Evolutionary conservation across 108 stramenopile genomes (phyloP), one percentile per base, ranked within the genome.

Genomic region (Nitzschia sp.): DNA sequence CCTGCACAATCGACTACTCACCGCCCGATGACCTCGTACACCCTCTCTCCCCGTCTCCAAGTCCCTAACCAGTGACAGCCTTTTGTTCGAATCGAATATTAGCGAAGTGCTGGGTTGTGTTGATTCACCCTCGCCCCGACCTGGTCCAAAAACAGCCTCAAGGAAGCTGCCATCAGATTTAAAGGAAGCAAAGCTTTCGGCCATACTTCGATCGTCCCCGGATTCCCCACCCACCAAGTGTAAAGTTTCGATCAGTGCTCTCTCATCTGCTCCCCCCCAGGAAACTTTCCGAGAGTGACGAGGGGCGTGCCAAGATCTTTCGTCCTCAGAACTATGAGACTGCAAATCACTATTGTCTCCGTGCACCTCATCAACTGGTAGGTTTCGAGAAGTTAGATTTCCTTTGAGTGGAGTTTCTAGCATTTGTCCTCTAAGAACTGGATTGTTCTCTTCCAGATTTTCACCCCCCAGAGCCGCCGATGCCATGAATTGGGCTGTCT

Each of bases 11-110:
- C n/a, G n/a, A n/a, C n/a, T n/a, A 50, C 48, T 50, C 19, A 50
- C 29, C 0, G 56, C 56, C 17, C 29, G 4, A 34, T 58, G 56
- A 6, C 56, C 56, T 58, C 56, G 29, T 15, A 33, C 32, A 21
- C 56, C 32, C 21, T 58, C 56, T 21, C 32, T n/a, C 15, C 56
- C 56, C 2, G 56, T 58, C 21, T 58, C 56, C 56, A 58, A n/a
- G 26, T 58, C 56, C 1, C 32, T 34, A 19, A 58, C 33, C 1
- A 58, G 32, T 1, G 56, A 58, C 1, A 34, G 15, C 17, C 56
- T 58, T 31, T 30, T 58, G 32, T 34, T 58, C 32, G 56, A 34
- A 58, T 6, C 33, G 33, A 58, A 58, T 1, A 13, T 19, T 41
- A 41, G 6, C 48, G 48, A 41, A 13, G 38, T 13, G 13, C 38